A percentile compares a stretch with the other conserved stretches of the same genome.
phyloP scores from a whole-genome alignment of 2,329 filamentous ascomycete species.

The Magnaporthiopsis rhizophila region DNA sequence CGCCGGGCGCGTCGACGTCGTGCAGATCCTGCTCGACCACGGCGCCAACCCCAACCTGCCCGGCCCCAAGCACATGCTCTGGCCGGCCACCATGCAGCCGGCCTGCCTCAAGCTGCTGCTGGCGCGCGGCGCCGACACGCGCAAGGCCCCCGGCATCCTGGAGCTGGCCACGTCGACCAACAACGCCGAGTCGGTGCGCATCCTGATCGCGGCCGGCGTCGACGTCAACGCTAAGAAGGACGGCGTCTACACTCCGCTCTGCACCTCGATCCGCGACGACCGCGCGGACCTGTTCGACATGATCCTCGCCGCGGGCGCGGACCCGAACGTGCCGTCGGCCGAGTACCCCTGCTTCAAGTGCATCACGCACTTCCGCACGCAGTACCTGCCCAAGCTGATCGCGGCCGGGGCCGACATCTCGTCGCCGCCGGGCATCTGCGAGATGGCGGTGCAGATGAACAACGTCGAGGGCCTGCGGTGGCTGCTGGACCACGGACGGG shows the following conservation, averaged over 20 bases:
- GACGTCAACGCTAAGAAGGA: constrained; percentile 21
- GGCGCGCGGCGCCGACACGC: constrained; percentile 48
- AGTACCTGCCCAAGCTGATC: constrained; percentile 27
- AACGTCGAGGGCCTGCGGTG: constrained; percentile 29
- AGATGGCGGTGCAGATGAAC: constrained; percentile 23
- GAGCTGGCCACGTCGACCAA: constrained; percentile 56
- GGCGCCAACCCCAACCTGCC: constrained; percentile 61
- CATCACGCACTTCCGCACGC: constrained; percentile 18
- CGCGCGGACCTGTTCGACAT: constrained; percentile 21
- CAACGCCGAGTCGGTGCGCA: constrained; percentile 51
- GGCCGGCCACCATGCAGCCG: constrained; percentile 54
- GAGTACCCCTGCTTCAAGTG: constrained; percentile 26
- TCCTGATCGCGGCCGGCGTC: constrained; percentile 22
- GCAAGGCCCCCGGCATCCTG: constrained; percentile 55
- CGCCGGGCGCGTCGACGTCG: constrained; percentile 44
- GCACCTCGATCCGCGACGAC: constrained; percentile 18
- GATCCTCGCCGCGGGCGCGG: constrained; percentile 27
- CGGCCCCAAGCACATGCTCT: constrained; percentile 60
- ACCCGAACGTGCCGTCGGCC: constrained; percentile 21
- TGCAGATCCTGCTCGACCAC: constrained; percentile 41
- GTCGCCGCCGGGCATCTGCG: constrained; percentile 22
- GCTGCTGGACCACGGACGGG: constrained; percentile 25
- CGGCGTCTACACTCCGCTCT: constrained; percentile 19
- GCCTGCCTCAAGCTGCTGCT: constrained; percentile 51
- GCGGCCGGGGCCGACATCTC: constrained; percentile 25